Base-by-base conservation (phyloP, 192 early-diverging fungal species). In the Coemansia sp. region DNA sequence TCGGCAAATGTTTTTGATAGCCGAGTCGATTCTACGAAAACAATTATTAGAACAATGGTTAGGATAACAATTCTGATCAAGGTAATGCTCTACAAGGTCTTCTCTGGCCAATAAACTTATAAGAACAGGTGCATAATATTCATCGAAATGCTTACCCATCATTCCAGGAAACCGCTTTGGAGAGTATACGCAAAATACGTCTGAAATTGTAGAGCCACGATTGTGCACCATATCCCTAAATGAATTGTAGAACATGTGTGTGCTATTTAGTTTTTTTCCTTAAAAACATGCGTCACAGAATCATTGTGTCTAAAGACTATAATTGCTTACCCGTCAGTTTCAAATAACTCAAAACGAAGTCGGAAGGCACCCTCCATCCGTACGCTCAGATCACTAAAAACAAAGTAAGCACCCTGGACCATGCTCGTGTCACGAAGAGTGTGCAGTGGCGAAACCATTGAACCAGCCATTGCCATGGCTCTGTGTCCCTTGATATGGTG, bases 161-260 rank as follows among this genome's bases (percentile, higher is more conserved):
- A 95, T 95, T 7, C 95, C 95, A 2, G 95, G 95, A 60, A 95
- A 97, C 64, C 91, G 92, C 84, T 97, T 97, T 6, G 94, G 92
- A 30, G 94, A 92, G 72, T 94, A 94, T 1, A 95, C 95, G 12
- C 85, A 84, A 63, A 95, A 94, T 6, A 85, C 67, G 30, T 90
- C 90, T 0, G 95, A 95, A 28, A 86, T 84, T 28, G 90, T 86
- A 6, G 88, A 89, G 2, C 62, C 72, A 13, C 78, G 75, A n/a
- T 55, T 71, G 20, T 67, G 31, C 10, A 84, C 75, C 45, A 45
- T 49, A 8, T 70, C 68, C 3, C 75, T 68, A 42, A 64, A 70
- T 3, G 16, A 23, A n/a, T 26, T 21, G 26, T 8, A 43, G 2
- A 43, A 15, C 37, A 43, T 0, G 33, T 40, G 21, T n/a, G 10